A percentile compares a stretch with the other conserved stretches of the same genome.
Evolutionary conservation across 140 eudicot genomes (phyloP).

Genomic region (Cichorium intybus): DNA sequence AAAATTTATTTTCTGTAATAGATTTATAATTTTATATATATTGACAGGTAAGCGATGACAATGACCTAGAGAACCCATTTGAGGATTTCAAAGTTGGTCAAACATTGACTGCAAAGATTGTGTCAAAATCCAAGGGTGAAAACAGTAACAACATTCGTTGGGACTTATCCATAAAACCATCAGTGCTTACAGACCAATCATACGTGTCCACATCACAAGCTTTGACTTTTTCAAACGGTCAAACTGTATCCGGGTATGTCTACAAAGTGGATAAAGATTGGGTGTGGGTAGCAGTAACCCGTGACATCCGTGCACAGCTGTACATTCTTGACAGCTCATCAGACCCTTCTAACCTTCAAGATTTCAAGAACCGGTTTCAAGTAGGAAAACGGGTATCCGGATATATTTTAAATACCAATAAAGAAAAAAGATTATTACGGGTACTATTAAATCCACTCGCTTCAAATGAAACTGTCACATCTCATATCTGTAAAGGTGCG

Average conservation of each 20-base stretch:
- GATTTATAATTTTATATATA: slow-evolving; percentile 8
- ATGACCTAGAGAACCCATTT: slow-evolving; percentile 54
- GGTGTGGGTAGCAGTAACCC: slow-evolving; percentile 77
- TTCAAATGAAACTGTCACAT: slow-evolving; percentile 27
- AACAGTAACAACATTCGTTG: slow-evolving; percentile 44
- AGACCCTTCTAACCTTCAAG: slow-evolving; percentile 64
- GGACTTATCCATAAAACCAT: slow-evolving; percentile 81
- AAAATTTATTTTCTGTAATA: background rate
- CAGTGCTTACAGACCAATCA: slow-evolving; percentile 44
- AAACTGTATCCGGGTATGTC: slow-evolving; percentile 62
- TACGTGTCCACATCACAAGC: slow-evolving; percentile 25
- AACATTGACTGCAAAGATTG: slow-evolving; percentile 71
- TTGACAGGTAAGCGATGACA: slow-evolving; percentile 63
- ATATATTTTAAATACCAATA: slow-evolving; percentile 40
- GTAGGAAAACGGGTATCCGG: slow-evolving; percentile 69
- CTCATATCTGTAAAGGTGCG: slow-evolving; percentile 58
- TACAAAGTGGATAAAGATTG: slow-evolving; percentile 83
- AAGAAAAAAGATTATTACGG: slow-evolving; percentile 67
- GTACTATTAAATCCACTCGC: slow-evolving; percentile 44
- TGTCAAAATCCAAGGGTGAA: slow-evolving; percentile 53
- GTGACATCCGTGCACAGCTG: slow-evolving; percentile 74
- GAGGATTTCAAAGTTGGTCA: slow-evolving; percentile 66
- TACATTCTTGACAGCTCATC: slow-evolving; percentile 66
- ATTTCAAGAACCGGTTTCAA: slow-evolving; percentile 59
- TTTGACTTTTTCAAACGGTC: slow-evolving; percentile 58